These are phyloP conservation scores for Sarcodon sp. DNA, from an alignment of 768 basidiomycete species.

Conservation along the genomic window DNA sequence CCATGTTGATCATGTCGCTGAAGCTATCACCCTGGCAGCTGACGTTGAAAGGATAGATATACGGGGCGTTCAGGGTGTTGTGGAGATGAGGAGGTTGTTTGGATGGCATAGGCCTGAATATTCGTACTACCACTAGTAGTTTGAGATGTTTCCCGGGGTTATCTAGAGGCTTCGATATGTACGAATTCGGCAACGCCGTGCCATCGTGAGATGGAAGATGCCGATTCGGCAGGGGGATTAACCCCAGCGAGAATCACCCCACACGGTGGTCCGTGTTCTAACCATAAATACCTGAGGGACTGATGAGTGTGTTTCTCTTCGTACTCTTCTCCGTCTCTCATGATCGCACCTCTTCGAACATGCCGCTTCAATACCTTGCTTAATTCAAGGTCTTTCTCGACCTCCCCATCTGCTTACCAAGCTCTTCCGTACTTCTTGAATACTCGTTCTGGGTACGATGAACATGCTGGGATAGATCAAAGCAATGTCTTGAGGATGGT, in stretches of 20 bases:
- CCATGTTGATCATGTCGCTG: constrained; percentile 92
- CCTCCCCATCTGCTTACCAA: constrained; percentile 19
- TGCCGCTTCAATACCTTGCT: constrained; percentile 6
- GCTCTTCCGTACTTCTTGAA: constrained; percentile 35
- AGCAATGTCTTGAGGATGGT: constrained; percentile 42
- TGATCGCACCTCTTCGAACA: background rate
- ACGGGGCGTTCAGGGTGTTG: constrained; percentile 55
- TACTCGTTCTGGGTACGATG: background rate
- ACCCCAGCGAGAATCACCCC: no score
- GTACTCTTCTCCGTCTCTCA: background rate
- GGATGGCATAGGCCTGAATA: constrained; percentile 32
- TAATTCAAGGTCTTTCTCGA: constrained; percentile 15
- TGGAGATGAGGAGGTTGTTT: constrained; percentile 62
- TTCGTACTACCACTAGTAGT: background rate
- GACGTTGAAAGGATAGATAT: constrained; percentile 32
- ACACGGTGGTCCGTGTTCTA: no score
- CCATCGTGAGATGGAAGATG: no score
- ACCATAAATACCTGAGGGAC: no score
- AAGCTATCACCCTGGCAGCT: constrained; percentile 60
- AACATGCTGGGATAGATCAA: constrained; percentile 2
- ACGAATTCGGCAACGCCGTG: no score
- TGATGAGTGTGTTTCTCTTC: no score
- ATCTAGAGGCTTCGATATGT: no score
- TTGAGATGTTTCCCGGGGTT: background rate
- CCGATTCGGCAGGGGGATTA: no score